phyloP scores from a whole-genome alignment of 2,329 filamentous ascomycete genomes.

The Pestalotiopsis sp. region DNA sequence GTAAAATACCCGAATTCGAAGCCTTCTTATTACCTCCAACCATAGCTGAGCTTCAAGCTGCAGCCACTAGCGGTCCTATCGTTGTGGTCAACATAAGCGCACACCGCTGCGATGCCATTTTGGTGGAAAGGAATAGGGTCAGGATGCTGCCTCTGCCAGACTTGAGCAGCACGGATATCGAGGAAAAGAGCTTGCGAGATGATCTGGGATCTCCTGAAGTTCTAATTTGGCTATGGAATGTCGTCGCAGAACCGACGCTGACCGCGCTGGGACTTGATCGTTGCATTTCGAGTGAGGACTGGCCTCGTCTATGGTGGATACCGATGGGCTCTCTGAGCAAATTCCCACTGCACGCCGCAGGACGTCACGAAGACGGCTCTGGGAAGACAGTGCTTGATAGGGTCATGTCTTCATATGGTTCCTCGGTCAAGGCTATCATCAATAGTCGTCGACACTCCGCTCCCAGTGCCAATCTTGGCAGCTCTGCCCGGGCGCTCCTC shows the following conservation, averaged over 20 bases:
- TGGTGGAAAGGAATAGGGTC: too few relatives aligned
- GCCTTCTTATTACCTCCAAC: too few relatives aligned
- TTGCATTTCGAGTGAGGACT: neutral
- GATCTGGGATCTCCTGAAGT: too few relatives aligned
- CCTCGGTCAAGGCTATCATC: neutral
- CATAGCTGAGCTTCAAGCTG: too few relatives aligned
- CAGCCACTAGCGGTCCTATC: too few relatives aligned
- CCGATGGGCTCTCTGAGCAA: neutral
- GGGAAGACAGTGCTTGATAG: neutral
- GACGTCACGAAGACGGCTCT: neutral
- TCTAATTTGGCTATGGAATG: neutral
- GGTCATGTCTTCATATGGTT: neutral
- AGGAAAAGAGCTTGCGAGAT: too few relatives aligned
- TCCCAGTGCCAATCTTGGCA: too few relatives aligned
- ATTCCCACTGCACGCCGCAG: neutral
- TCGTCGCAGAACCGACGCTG: neutral
- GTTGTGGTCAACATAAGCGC: too few relatives aligned
- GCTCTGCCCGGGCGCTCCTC: neutral
- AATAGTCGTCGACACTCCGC: neutral
- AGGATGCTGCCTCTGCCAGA: too few relatives aligned
- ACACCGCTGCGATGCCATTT: too few relatives aligned
- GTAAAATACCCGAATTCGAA: too few relatives aligned
- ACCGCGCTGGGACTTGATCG: neutral
- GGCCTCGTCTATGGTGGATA: neutral
- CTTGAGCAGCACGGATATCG: too few relatives aligned